Conservation (phyloP, 192 early-diverging fungal species). For the Backusella sp. region DNA sequence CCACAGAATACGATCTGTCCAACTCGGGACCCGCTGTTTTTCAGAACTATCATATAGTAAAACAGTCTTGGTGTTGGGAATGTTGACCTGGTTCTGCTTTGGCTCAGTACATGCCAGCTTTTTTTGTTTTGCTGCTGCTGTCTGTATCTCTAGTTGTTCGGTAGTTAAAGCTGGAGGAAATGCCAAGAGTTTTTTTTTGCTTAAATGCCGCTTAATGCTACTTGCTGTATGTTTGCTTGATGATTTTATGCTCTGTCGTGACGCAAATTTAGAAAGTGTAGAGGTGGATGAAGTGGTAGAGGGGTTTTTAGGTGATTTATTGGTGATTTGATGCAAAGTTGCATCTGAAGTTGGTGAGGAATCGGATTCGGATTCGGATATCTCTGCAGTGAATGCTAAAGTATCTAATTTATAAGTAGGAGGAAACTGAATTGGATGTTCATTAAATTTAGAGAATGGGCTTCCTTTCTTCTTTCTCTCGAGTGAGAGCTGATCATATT, state of each 20-base stretch:
- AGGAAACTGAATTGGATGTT: conserved; percentile 63
- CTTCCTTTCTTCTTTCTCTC: conserved; percentile 20
- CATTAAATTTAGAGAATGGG: conserved; percentile 52
- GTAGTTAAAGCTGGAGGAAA: neutral
- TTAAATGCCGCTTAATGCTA: conserved; percentile 1
- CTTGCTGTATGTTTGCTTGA: neutral
- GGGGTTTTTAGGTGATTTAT: neutral
- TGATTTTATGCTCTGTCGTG: conserved; percentile 1
- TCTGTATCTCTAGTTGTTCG: neutral
- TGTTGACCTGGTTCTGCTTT: neutral
- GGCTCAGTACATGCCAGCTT: neutral
- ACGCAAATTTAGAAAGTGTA: neutral
- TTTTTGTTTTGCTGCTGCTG: neutral
- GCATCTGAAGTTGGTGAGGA: neutral
- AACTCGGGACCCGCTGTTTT: conserved; percentile 49
- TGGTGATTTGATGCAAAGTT: neutral
- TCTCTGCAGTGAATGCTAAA: neutral
- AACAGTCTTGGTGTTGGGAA: neutral
- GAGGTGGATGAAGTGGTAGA: neutral
- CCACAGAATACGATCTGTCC: conserved; percentile 52
- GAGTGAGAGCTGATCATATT: conserved; percentile 41
- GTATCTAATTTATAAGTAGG: conserved; percentile 83
- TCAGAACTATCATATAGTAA: conserved; percentile 41
- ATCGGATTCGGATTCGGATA: conserved; percentile 2
- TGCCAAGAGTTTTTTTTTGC: conserved; percentile 1